Base-by-base conservation (phyloP, 2,329 filamentous ascomycete genomes). In the Scedosporium dehoogii region DNA sequence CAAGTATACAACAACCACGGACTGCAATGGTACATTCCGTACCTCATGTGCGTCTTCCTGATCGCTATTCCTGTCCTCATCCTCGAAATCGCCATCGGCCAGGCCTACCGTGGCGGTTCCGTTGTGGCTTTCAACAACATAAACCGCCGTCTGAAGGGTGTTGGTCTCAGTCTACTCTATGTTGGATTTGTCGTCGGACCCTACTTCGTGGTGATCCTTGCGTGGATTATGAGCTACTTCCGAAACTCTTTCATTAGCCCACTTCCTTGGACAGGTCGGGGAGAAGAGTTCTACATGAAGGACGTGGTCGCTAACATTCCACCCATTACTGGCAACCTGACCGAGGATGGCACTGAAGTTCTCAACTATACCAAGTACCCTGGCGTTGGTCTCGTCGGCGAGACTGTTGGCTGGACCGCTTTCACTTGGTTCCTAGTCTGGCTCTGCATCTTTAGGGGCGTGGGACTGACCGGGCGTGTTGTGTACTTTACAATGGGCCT, bases 1-100 rank as follows among this genome's bases (percentile, higher is more conserved):
- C 79, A 82, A 46, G 77, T 84, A 2, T 85, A 82, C 76, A 85
- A 84, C 72, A 85, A 85, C 68, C 76, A 82, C 62, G 82, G 82
- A 2, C 73, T 84, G 5, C 82, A 85, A 67, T 85, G 82, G 82
- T 85, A 83, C 69, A 78, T 85, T 18, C 82, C 82, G 0, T 85
- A 85, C 64, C 68, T 84, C 4, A 71, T 84, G 62, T 79, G 80
- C 5, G 75, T 85, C 16, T 79, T 82, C 63, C 70, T 84, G 10
- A 76, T 85, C 63, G 81, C 81, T 44, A 84, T 85, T 55, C 82
- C 82, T 0, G 76, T 78, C 0, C 74, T 85, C 44, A 76, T 84
- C 12, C 76, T 84, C 23, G 82, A 85, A 68, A 82, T 85, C 59
- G 88, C 88, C 61, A 91, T 90, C 60, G 91, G 91, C 57, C 89